Conservation (phyloP, 179 eudicot species). For the Heliamphora pulchella region DNA sequence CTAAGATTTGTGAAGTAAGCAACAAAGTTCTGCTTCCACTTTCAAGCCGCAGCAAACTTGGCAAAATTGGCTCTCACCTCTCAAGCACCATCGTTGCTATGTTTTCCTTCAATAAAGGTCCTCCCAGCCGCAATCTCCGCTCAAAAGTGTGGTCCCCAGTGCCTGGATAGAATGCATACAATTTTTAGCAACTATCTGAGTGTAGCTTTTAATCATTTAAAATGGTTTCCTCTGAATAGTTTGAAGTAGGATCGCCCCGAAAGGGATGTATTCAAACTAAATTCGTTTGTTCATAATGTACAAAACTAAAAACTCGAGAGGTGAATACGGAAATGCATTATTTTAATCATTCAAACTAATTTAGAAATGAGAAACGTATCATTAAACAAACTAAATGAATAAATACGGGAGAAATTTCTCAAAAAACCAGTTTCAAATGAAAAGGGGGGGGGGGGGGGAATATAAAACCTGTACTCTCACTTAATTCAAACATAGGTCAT, state of each 20-base stretch:
- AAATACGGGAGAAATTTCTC: neutral
- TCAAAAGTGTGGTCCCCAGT: constrained; percentile 96
- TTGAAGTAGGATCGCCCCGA: neutral
- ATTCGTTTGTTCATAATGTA: neutral
- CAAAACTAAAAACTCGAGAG: neutral
- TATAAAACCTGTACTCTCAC: too few species aligned
- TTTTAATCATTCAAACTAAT: neutral
- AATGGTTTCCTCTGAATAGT: constrained; percentile 5
- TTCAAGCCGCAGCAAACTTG: neutral
- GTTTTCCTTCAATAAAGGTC: constrained; percentile 83
- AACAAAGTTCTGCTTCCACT: neutral
- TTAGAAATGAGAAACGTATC: constrained; percentile 5
- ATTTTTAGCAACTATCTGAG: neutral
- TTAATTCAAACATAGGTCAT: too few species aligned
- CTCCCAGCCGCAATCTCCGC: constrained; percentile 90
- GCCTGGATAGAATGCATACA: constrained; percentile 37
- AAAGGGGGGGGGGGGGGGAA: too few species aligned
- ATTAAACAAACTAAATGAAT: neutral
- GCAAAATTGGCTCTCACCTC: constrained; percentile 46
- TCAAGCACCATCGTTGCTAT: constrained; percentile 99
- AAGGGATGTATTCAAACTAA: neutral
- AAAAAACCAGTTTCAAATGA: neutral
- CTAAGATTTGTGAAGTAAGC: neutral
- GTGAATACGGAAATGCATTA: neutral
- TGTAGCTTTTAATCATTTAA: neutral